Conservation (phyloP, 176 grass and related monocot genomes). For the Zea luxurians region DNA sequence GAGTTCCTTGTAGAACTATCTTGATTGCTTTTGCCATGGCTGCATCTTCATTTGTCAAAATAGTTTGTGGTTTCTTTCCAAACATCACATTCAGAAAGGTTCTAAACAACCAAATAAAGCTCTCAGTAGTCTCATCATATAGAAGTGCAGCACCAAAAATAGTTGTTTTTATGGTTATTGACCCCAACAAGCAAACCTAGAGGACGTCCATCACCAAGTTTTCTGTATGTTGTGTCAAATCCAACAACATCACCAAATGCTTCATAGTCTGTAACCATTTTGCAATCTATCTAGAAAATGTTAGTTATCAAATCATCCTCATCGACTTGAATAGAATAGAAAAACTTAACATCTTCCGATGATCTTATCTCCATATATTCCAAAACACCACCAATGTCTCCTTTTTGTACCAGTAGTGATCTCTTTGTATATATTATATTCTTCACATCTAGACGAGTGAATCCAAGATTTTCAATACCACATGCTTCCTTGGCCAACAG, state of each 20-base stretch:
- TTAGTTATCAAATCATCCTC: no score
- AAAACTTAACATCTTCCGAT: no score
- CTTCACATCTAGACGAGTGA: background rate
- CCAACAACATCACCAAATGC: background rate
- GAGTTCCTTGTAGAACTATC: background rate
- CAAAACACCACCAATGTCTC: background rate
- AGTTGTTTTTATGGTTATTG: no score
- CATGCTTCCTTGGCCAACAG: background rate
- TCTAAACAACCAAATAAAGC: no score
- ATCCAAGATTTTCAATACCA: background rate
- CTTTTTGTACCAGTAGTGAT: background rate
- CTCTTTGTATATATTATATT: background rate
- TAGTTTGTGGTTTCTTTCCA: background rate
- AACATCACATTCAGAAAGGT: no score
- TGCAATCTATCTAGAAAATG: background rate
- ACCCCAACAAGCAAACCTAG: no score
- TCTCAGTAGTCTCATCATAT: no score
- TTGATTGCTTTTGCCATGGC: background rate
- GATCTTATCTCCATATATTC: background rate
- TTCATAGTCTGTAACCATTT: background rate
- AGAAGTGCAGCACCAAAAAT: no score
- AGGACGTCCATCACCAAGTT: no score
- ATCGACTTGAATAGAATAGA: no score
- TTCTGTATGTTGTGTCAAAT: background rate
- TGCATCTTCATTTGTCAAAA: background rate